These are phyloP conservation scores for Nicotiana paniculata DNA, from an alignment of 257 asterid species.

Conservation along the genomic window DNA sequence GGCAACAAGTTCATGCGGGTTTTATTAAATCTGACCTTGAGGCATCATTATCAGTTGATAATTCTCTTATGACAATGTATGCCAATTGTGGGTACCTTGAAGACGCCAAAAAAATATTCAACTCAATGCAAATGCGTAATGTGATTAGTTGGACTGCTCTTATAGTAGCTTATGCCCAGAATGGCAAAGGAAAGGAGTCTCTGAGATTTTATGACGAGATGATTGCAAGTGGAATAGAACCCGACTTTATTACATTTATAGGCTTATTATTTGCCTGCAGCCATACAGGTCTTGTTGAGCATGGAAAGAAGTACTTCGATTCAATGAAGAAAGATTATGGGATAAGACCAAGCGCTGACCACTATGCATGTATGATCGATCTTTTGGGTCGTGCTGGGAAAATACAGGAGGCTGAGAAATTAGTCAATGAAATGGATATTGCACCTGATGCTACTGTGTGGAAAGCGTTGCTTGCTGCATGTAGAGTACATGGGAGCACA, in stretches of 20 bases:
- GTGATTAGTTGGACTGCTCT: constrained; percentile 89
- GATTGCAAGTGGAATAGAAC: constrained; percentile 53
- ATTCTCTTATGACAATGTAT: constrained; percentile 65
- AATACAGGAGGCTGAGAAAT: constrained; percentile 53
- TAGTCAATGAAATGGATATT: constrained; percentile 41
- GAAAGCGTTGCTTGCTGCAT: constrained; percentile 77
- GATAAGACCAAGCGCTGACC: constrained; percentile 60
- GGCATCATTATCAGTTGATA: constrained; percentile 46
- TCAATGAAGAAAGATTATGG: constrained; percentile 56
- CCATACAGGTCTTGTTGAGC: constrained; percentile 69
- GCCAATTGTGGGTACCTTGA: constrained; percentile 68
- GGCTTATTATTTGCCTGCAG: constrained; percentile 87
- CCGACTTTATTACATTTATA: constrained; percentile 72
- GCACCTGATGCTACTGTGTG: constrained; percentile 62
- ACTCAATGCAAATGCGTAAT: constrained; percentile 42
- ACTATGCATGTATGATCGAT: constrained; percentile 81
- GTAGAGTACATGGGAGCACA: constrained; percentile 51
- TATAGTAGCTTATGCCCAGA: constrained; percentile 66
- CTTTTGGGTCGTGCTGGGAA: constrained; percentile 77
- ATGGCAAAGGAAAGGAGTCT: constrained; percentile 54
- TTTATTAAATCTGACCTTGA: constrained; percentile 39
- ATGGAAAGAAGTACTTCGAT: constrained; percentile 44
- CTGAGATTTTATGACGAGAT: constrained; percentile 48
- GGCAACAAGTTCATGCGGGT: constrained; percentile 58
- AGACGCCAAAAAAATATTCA: constrained; percentile 39